Evolutionary conservation across 305 asterid genomes (phyloP), one percentile per base, ranked within the genome.

Genomic region (Petunia hybrid): DNA sequence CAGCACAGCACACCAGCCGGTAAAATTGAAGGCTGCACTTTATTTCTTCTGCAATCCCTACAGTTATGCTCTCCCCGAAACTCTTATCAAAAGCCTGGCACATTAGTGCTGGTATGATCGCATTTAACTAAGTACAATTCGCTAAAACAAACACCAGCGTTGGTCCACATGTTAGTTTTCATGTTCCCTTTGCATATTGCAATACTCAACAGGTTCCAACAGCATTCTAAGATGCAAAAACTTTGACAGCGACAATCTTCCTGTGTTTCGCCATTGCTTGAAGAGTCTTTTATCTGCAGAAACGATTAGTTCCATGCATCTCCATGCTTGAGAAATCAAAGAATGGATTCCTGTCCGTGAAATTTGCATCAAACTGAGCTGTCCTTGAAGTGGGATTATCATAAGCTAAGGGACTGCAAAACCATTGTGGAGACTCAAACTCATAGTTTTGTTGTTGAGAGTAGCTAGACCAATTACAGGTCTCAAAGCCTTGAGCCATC

Each of bases 401-500:
- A 48, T 82, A 57, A 22, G 77, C 51, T 46, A 82, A 80, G 7
- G 84, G 41, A 56, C 81, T 85, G 14, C 80, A 81, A 5, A 62
- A 80, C 91, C 89, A 86, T 57, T 68, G 82, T 2, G 82, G 51
- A 76, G 87, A 66, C 2, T 77, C 83, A 16, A 31, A 63, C 6
- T 16, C 39, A 31, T 6, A 10, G 35, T 38, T 8, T 3, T 85
- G 80, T 5, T 80, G 87, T 70, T 82, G 82, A 36, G 78, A 71
- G 46, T 55, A 65, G 6, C 14, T 13, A 35, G 80, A 53, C 86
- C 83, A 84, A 35, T 86, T 80, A 2, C 88, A 80, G 12, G 86
- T 40, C 38, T 87, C 86, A 38, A 90, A 95, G 48, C 91, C 92
- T 80, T 80, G 83, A 4, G 94, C 90, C 98, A 95, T 91, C 55